These are phyloP conservation scores for Picea mariana DNA, from an alignment of 83 land plant genomes.

Conservation along the genomic window DNA sequence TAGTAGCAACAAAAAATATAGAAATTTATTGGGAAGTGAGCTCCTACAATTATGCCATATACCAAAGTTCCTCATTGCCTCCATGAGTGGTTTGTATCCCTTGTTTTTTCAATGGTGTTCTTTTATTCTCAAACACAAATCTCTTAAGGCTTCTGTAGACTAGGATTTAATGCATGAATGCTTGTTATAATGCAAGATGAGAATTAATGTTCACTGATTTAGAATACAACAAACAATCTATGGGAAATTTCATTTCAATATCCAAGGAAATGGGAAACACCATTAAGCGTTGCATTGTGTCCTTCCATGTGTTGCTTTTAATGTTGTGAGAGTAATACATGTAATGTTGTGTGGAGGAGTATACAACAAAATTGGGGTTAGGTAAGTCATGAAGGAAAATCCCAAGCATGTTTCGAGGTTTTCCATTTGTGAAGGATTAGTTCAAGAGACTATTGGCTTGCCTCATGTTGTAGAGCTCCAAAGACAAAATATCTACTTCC, in stretches of 20 bases:
- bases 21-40: no score
- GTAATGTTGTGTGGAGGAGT: no score
- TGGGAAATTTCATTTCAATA: neutral
- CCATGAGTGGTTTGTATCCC: no score
- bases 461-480: slow-evolving; percentile 5
- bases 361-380: neutral
- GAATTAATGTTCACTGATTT: neutral
- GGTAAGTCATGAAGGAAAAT: slow-evolving; percentile 15
- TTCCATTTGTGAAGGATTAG: slow-evolving; percentile 15
- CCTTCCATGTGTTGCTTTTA: slow-evolving; percentile 9
- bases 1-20: no score
- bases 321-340: slow-evolving; percentile 7
- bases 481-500: slow-evolving; percentile 18
- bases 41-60: no score
- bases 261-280: slow-evolving; percentile 12
- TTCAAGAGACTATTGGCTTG: neutral
- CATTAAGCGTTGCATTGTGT: slow-evolving; percentile 20
- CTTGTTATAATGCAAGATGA: neutral
- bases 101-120: neutral
- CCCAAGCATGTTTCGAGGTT: slow-evolving; percentile 20
- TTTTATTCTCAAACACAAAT: neutral
- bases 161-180: slow-evolving; percentile 5
- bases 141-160: neutral
- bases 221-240: neutral
- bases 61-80: no score